Percentiles rank a stretch among this genome's conserved stretches.
These are phyloP conservation scores for Blastobotrys proliferans DNA, from an alignment of 1,139 yeast species.

Conservation along the genomic window DNA sequence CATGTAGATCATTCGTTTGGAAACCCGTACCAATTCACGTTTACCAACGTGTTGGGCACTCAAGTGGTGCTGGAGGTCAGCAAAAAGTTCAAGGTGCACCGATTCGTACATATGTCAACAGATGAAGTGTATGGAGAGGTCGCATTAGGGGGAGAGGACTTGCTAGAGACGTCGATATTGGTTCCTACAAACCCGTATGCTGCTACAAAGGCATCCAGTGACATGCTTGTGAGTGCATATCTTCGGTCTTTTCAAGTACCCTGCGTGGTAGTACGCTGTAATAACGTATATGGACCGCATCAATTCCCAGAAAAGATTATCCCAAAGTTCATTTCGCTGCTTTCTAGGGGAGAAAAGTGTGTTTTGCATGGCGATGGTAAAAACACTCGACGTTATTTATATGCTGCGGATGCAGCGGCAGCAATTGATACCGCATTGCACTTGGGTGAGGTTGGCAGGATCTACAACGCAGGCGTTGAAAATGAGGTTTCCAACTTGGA, in stretches of 20 bases:
- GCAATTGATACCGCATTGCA: slow-evolving; percentile 42
- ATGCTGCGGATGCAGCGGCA: slow-evolving; percentile 45
- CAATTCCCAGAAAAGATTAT: slow-evolving; percentile 58
- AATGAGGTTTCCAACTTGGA: slow-evolving; percentile 44
- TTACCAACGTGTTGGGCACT: slow-evolving; percentile 48
- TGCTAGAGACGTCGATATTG: slow-evolving; percentile 40
- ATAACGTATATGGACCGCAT: slow-evolving; percentile 54
- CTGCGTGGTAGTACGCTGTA: slow-evolving; percentile 45
- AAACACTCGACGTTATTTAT: slow-evolving; percentile 46
- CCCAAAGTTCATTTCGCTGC: slow-evolving; percentile 39
- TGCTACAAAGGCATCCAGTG: slow-evolving; percentile 57
- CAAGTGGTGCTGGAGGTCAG: slow-evolving; percentile 48
- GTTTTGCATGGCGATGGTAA: slow-evolving; percentile 49
- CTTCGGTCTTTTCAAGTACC: slow-evolving; percentile 44
- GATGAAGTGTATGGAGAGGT: slow-evolving; percentile 59
- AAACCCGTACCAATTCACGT: slow-evolving; percentile 45
- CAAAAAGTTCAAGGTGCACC: slow-evolving; percentile 29
- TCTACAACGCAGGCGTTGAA: slow-evolving; percentile 49
- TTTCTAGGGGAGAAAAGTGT: slow-evolving; percentile 32
- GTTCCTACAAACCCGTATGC: slow-evolving; percentile 59
- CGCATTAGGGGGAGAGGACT: slow-evolving; percentile 28
- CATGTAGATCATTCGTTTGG: slow-evolving; percentile 53
- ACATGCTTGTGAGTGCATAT: slow-evolving; percentile 49
- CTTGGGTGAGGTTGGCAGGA: slow-evolving; percentile 36
- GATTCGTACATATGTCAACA: slow-evolving; percentile 52